These are phyloP conservation scores for Thraustochytrium sp. DNA, from an alignment of 352 stramenopile species.

Conservation along the genomic window DNA sequence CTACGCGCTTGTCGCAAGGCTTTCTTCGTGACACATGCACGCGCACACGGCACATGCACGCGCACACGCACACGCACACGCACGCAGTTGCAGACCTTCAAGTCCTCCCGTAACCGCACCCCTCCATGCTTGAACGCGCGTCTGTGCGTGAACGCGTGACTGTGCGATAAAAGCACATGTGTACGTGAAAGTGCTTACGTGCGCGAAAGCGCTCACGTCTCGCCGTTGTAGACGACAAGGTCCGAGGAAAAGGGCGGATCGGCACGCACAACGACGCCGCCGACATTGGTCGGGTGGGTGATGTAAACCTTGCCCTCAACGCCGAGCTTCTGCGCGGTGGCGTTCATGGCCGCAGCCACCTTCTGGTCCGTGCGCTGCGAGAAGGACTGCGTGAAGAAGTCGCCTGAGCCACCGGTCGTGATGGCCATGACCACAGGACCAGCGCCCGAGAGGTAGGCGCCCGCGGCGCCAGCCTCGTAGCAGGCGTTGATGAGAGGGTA, in stretches of 20 bases:
- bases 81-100: too few species aligned
- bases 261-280: conserved; percentile 87
- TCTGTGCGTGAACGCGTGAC: too few species aligned
- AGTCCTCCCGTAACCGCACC: too few species aligned
- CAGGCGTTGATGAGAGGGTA: conserved; percentile 93
- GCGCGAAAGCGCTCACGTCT: conserved; percentile 65
- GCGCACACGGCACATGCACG: too few species aligned
- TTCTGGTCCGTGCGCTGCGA: conserved; percentile 70
- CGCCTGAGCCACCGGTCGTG: conserved; percentile 88
- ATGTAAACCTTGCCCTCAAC: conserved; percentile 93
- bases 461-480: conserved; percentile 83
- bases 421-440: conserved; percentile 96
- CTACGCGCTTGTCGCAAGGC: too few species aligned
- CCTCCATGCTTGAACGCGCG: too few species aligned
- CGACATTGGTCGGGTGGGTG: conserved; percentile 88
- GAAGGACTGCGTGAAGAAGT: conserved; percentile 96
- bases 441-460: conserved; percentile 92
- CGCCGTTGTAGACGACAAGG: conserved; percentile 65
- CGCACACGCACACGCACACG: too few species aligned
- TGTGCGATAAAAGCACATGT: too few species aligned
- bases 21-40: too few species aligned
- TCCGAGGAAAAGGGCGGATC: conserved; percentile 77
- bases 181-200: too few species aligned
- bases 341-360: conserved; percentile 93
- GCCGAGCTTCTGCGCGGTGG: conserved; percentile 75